Base-by-base conservation (phyloP, 1,139 yeast genomes). In the Magnusiomyces fungicola region DNA sequence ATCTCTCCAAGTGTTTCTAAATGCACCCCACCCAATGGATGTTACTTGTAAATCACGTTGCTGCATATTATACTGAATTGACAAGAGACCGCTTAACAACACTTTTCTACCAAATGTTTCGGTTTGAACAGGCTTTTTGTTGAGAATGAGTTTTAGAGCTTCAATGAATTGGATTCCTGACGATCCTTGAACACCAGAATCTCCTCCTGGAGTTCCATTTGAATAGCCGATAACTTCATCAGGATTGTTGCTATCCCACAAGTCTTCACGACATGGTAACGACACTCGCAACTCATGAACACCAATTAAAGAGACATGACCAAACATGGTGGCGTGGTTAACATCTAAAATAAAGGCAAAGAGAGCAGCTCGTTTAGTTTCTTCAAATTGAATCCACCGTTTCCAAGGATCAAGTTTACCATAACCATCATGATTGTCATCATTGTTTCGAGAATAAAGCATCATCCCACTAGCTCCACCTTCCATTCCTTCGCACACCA, bases 291-390 rank as follows among this genome's bases (percentile, higher is more conserved):
- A 72, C 59, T 87, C 76, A 60, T 81, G 83, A 30, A 87, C 82
- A 50, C 80, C 75, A 43, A 87, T 72, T 43, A 79, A 78, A 36
- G 84, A 75, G 39, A 80, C 75, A 64, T 87, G 95, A 4, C 95
- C 84, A 66, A 84, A 86, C 49, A 85, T 76, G 32, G 84, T 77
- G n/a, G 88, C 85, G 66, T 87, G 94, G 23, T 82, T 75, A 1
- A 83, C 80, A 63, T 87, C 96, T 60, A 84, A 71, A 58, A 83
- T 83, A 63, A 87, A 87, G 3, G 92, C 87, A 76, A 84, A 79
- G 51, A 83, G 76, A 0, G 95, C 87, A 3, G 85, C 76, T 48
- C 96, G 69, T 63, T 86, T 87, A 71, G 86, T 73, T 46, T 83
- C 79, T 64, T 87, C 96, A 45, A 80, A 78, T 51, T 83, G 85